Evolutionary conservation across 306 rosid species (phyloP).

Genomic region (Biancaea sappan): DNA sequence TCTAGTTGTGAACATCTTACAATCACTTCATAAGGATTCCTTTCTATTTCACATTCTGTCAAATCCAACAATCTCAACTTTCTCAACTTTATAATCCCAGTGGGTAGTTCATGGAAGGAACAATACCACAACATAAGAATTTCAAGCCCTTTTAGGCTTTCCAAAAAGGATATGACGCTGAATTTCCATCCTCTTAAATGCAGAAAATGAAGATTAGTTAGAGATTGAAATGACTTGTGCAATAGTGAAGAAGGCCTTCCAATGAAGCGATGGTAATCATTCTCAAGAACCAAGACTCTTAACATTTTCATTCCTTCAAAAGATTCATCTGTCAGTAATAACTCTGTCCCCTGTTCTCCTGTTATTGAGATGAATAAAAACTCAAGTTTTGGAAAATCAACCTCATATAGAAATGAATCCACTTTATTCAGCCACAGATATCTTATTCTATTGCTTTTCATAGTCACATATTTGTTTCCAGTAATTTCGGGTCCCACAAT

Average conservation of each 20-base stretch:
- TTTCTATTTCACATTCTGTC: background rate
- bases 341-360: too few relatives aligned
- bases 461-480: background rate
- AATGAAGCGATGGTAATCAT: background rate
- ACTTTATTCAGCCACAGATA: conserved; percentile 13
- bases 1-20: conserved; percentile 12
- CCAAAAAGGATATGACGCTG: conserved; percentile 1
- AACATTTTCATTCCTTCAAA: too few relatives aligned
- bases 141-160: conserved; percentile 26
- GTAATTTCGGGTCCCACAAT: background rate
- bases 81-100: background rate
- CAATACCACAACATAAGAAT: background rate
- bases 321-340: too few relatives aligned
- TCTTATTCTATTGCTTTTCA: background rate
- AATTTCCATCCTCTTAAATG: rapidly evolving
- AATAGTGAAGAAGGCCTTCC: background rate
- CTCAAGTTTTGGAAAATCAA: conserved; percentile 27
- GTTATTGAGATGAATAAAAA: background rate
- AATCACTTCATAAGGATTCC: conserved; percentile 23
- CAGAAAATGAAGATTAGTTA: background rate
- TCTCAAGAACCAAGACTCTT: too few relatives aligned
- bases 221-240: background rate
- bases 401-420: background rate
- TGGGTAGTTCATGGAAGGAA: too few relatives aligned
- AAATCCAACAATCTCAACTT: conserved; percentile 33